Evolutionary conservation across 768 basidiomycete species (phyloP), one percentile per base, ranked within the genome.

Genomic region (Termitomyces sp.): DNA sequence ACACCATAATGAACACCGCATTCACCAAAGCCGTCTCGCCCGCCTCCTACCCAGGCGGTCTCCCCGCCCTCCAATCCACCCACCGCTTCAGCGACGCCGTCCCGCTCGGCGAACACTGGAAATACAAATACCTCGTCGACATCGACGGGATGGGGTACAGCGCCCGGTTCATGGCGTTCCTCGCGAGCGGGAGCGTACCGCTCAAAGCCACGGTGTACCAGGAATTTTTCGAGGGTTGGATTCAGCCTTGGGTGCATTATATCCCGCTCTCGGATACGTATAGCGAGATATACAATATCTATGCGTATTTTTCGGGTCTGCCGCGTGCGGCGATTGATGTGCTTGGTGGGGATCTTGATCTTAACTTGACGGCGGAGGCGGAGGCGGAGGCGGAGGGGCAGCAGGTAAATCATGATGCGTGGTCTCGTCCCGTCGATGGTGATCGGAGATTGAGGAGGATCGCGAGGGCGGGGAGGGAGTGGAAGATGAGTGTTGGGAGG

Each of bases 101-200:
- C 1, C 87, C 89, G 3, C 75, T 98, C 0, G 92, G 92, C 6
- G 81, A 85, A 54, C 89, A 94, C 65, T 98, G 95, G 95, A 77
- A 86, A 57, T 92, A 95, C 77, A 96, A 97, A 75, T 93, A 95
- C 66, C 78, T 96, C 35, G 72, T 95, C 59, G 95, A 98, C 71
- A 71, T 98, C 56, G 95, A 97, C 66, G 95, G 96, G 16, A 95
- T 95, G 90, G 88, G 91, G 19, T 98, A 98, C 71, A 93, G 89
- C 27, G 95, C 88, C 3, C 80, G 93, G 12, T 95, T 97, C 69
- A 85, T 93, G 80, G 81, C 87, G 0, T 85, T 92, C 67, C 71
- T 94, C 64, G 88, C 87, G 42, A 94, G 89, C 53, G 93, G 96
- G 69, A 92, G 92, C 60, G 91, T 86, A 2, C 91, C 93, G 10